Base-by-base conservation (phyloP, 2,329 filamentous ascomycete genomes). In the Colletotrichum destructivum region DNA sequence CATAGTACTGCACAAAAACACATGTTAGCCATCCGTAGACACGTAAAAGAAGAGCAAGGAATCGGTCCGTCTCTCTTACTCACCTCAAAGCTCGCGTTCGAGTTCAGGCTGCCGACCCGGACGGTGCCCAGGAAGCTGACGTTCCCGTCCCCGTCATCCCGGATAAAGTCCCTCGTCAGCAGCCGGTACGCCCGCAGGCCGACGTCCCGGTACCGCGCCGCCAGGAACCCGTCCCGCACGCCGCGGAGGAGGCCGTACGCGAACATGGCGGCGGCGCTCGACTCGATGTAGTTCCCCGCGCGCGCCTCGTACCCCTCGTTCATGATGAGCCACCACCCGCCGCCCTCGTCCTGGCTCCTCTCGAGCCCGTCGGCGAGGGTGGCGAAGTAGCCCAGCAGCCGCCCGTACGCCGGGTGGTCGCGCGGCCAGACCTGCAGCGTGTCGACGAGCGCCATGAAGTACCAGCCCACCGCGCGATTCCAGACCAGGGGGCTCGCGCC, bases 301-400 rank as follows among this genome's bases (percentile, higher is more conserved):
- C 78, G 75, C 1, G 83, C 84, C 0, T 84, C 82, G 66, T 87
- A 85, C 35, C 82, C 78, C 68, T 84, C 82, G 74, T 84, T 84
- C 84, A 90, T 88, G 54, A 90, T 81, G 62, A 90, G 79, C 86
- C 87, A 90, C 88, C 89, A 91, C 8, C 86, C 88, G 0, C 88
- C 87, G 2, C 74, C 74, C 13, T 75, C 74, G 66, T 87, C 85
- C 26, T 84, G 84, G 0, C 82, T 81, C 12, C 76, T 75, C 66
- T 82, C 82, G 2, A 88, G 73, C 0, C 84, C 84, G 0, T 80
- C 74, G 0, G 84, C 82, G 0, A 87, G 79, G 4, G 82, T 78
- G 1, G 78, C 77, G 38, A 86, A 83, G 74, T 86, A 84, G 5
- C 75, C 76, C 54, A 79, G 73, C 7, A 86, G 77, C 72, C 80